These are phyloP conservation scores for Manihot esculenta DNA, from an alignment of 441 rosid genomes.

Conservation along the genomic window DNA sequence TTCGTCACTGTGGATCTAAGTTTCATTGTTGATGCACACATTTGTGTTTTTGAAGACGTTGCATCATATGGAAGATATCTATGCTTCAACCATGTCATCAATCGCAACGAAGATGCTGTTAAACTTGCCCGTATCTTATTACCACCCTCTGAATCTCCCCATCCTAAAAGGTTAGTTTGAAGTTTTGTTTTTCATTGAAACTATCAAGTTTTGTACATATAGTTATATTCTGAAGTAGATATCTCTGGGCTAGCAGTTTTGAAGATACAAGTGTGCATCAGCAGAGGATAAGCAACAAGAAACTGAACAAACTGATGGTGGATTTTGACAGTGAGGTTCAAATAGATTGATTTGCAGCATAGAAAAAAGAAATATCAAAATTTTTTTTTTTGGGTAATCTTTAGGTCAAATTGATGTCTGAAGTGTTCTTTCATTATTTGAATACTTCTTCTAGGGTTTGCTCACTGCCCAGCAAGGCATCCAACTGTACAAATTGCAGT, in stretches of 20 bases:
- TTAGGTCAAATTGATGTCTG: neutral
- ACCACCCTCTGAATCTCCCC: slow-evolving; percentile 32
- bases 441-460: neutral
- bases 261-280: slow-evolving; percentile 39
- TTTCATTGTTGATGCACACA: slow-evolving; percentile 52
- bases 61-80: slow-evolving; percentile 59
- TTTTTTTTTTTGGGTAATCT: neutral
- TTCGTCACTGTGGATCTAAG: slow-evolving; percentile 51
- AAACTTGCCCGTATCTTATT: slow-evolving; percentile 38
- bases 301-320: slow-evolving; percentile 54
- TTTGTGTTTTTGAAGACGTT: slow-evolving; percentile 52
- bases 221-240: neutral
- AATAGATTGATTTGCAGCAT: slow-evolving; percentile 2
- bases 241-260: slow-evolving; percentile 22
- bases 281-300: slow-evolving; percentile 55
- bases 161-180: slow-evolving; percentile 36
- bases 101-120: slow-evolving; percentile 39
- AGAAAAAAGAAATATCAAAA: neutral
- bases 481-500: slow-evolving; percentile 4
- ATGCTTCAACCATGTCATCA: slow-evolving; percentile 55
- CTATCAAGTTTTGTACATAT: neutral
- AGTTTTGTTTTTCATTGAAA: neutral
- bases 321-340: slow-evolving; percentile 26
- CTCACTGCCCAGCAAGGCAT: neutral
- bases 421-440: neutral